phyloP scores from a whole-genome alignment of 2,329 filamentous ascomycete genomes.

The Tolypocladium paradoxum region DNA sequence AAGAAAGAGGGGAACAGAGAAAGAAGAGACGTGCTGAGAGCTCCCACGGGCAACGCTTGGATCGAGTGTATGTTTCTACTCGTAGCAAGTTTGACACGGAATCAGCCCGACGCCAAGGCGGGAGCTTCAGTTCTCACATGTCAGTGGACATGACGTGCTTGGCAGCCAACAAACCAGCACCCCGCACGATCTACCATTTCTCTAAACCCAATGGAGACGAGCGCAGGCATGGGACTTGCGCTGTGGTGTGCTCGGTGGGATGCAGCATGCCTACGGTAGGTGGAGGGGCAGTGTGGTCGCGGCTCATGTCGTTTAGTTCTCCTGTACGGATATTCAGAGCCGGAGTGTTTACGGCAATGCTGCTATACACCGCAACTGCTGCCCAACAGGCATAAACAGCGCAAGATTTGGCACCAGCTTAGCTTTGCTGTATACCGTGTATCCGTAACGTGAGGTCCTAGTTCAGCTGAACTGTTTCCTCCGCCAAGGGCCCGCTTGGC shows the following conservation, averaged over 20 bases:
- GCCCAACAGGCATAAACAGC: background rate
- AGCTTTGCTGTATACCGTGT: background rate
- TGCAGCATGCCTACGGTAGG: background rate
- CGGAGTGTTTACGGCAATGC: no score
- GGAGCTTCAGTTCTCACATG: background rate
- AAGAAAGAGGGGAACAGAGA: background rate
- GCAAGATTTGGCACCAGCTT: background rate
- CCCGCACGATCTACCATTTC: background rate
- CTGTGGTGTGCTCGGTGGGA: background rate
- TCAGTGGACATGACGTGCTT: background rate
- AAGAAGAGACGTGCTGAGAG: background rate
- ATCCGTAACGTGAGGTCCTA: background rate
- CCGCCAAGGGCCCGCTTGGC: background rate
- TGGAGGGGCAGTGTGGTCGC: background rate
- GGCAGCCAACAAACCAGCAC: background rate
- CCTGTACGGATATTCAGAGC: background rate
- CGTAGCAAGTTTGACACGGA: background rate
- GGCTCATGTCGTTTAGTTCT: background rate
- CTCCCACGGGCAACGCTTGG: background rate
- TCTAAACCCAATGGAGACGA: background rate
- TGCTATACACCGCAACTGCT: background rate
- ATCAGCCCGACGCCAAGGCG: background rate
- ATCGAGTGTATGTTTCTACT: background rate
- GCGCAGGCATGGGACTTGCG: background rate
- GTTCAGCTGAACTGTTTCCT: background rate